Evolutionary conservation across 257 asterid genomes (phyloP).

Genomic region (Nyctanthes arbortristis): DNA sequence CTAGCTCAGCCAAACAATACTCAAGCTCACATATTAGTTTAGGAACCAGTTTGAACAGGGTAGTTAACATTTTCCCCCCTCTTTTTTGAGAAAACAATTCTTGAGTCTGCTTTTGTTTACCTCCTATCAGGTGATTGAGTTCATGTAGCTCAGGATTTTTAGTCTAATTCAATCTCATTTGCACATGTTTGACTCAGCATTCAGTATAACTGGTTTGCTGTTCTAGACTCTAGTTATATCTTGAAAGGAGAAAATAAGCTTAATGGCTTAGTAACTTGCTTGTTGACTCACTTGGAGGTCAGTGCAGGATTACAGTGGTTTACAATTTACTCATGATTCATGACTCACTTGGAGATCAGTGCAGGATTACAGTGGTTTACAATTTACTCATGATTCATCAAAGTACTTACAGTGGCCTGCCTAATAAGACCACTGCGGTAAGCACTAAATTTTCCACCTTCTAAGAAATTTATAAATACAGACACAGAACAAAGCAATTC

Average conservation of each 20-base stretch:
- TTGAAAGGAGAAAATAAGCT: background rate
- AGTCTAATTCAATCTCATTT: background rate
- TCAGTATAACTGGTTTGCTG: background rate
- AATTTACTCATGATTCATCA: constrained; percentile 9
- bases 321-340: background rate
- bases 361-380: background rate
- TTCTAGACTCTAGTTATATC: background rate
- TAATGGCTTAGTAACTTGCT: background rate
- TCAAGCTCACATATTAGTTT: background rate
- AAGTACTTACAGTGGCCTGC: background rate
- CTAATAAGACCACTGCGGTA: constrained; percentile 1
- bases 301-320: background rate
- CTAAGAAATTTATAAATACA: background rate
- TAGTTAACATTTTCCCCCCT: background rate
- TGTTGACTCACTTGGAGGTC: background rate
- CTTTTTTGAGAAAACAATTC: background rate
- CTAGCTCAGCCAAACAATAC: background rate
- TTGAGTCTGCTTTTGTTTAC: background rate
- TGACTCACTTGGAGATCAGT: constrained; percentile 5
- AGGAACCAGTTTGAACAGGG: background rate
- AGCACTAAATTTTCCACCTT: background rate
- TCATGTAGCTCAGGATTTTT: constrained; percentile 2
- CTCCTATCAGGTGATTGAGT: background rate
- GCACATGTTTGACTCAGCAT: background rate
- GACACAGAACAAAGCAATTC: constrained; percentile 10